Evolutionary conservation across 2,329 filamentous ascomycete genomes (phyloP).

Genomic region (Teratosphaeria pseudoeucalypti): DNA sequence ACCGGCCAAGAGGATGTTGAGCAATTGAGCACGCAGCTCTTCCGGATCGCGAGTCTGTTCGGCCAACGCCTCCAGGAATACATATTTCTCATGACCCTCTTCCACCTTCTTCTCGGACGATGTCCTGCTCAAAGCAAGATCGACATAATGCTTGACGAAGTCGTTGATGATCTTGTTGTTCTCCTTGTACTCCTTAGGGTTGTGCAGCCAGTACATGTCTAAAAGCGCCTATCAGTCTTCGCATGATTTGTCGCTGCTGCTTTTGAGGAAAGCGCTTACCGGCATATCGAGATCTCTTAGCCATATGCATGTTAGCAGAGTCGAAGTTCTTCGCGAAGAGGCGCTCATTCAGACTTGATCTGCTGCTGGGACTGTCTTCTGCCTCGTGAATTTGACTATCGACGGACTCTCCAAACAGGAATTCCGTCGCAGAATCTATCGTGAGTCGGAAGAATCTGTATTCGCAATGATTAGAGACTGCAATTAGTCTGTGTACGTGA

Average conservation of each 20-base stretch:
- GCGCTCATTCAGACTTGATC: slow-evolving; percentile 1
- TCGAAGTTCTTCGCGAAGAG: slow-evolving; percentile 37
- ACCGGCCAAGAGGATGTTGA: slow-evolving; percentile 59
- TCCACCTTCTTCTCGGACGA: slow-evolving; percentile 8
- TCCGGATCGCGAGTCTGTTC: slow-evolving; percentile 36
- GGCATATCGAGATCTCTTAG: slow-evolving; percentile 24
- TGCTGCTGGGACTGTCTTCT: neutral
- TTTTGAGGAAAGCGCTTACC: neutral
- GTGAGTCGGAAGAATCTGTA: slow-evolving; percentile 42
- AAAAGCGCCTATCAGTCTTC: neutral
- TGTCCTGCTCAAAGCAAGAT: slow-evolving; percentile 31
- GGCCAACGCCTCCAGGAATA: slow-evolving; percentile 38
- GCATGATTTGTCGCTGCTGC: neutral
- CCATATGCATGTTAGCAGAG: slow-evolving; percentile 29
- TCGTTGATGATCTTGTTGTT: slow-evolving; percentile 27
- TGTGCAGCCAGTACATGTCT: slow-evolving; percentile 27
- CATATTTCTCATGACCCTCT: slow-evolving; percentile 28
- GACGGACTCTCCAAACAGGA: slow-evolving; percentile 35
- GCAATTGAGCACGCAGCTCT: slow-evolving; percentile 34
- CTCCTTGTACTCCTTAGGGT: slow-evolving; percentile 25
- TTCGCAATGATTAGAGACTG: slow-evolving; percentile 32
- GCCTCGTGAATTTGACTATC: neutral
- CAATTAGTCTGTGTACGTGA: too few species aligned
- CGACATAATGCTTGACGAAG: slow-evolving; percentile 34
- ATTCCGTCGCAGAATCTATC: slow-evolving; percentile 41